phyloP scores from a whole-genome alignment of 176 grass and related monocot species.

The Cocos nucifera region DNA sequence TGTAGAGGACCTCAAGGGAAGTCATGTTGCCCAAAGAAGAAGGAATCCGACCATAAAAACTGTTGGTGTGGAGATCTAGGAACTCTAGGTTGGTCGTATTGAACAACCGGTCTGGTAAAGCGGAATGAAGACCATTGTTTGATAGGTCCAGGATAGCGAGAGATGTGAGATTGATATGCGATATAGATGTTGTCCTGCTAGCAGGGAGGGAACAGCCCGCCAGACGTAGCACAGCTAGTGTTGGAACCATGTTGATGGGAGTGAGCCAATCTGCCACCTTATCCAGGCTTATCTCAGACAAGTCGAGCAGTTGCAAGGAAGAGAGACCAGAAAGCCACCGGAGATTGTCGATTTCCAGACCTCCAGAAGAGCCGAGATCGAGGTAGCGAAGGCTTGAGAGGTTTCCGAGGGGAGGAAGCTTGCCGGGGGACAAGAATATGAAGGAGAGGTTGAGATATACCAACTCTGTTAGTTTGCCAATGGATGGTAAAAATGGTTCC shows the following conservation, averaged over 20 bases:
- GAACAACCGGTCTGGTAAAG: too few relatives aligned
- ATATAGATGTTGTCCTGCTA: background rate
- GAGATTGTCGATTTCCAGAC: conserved; percentile 5
- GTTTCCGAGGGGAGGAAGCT: conserved; percentile 27
- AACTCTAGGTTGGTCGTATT: too few relatives aligned
- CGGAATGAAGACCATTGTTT: too few relatives aligned
- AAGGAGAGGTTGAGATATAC: conserved; percentile 15
- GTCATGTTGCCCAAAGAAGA: conserved; percentile 20
- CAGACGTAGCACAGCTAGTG: conserved; percentile 3
- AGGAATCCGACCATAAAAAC: background rate
- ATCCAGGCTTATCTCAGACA: background rate
- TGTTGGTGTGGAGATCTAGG: background rate
- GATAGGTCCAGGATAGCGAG: too few relatives aligned
- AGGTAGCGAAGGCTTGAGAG: background rate
- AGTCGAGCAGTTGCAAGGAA: conserved; percentile 18
- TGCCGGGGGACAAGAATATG: conserved; percentile 3
- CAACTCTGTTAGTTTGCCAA: background rate
- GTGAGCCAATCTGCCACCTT: conserved; percentile 1
- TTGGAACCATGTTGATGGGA: conserved; percentile 16
- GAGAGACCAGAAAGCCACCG: conserved; percentile 12
- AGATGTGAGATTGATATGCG: background rate
- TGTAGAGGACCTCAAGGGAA: background rate
- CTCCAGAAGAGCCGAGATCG: background rate
- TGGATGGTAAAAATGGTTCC: too few relatives aligned
- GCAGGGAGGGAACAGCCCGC: background rate